A percentile compares a stretch with the other conserved stretches of the same genome.
phyloP scores from a whole-genome alignment of 176 grass and related monocot species.

The Cenchrus fungigraminus region DNA sequence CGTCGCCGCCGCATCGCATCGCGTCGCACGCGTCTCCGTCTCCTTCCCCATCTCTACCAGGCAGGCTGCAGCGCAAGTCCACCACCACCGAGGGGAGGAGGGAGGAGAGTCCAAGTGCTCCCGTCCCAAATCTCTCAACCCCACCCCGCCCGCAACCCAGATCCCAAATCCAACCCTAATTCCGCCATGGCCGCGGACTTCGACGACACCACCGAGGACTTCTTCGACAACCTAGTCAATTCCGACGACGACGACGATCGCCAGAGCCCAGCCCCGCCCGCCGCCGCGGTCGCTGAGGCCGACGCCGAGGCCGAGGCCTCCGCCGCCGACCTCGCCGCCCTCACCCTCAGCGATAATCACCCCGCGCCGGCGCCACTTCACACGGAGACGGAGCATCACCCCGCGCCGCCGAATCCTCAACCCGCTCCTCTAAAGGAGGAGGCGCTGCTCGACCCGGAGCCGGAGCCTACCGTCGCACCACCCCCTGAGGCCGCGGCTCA shows the following conservation, averaged over 20 bases:
- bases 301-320: neutral
- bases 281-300: neutral
- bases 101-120: no score
- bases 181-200: constrained; percentile 37
- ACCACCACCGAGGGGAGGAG: neutral
- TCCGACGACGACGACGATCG: constrained; percentile 50
- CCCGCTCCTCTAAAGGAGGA: no score
- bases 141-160: neutral
- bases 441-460: neutral
- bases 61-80: neutral
- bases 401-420: neutral
- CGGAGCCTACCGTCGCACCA: neutral
- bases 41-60: neutral
- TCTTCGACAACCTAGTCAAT: constrained; percentile 88
- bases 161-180: constrained; percentile 24
- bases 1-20: neutral
- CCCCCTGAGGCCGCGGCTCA: no score
- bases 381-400: neutral
- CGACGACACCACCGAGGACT: constrained; percentile 82
- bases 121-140: neutral
- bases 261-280: no score
- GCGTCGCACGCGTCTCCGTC: neutral
- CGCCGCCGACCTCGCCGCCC: constrained; percentile 38
- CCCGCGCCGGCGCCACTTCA: no score
- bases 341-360: constrained; percentile 18